Evolutionary conservation across 1,139 yeast genomes (phyloP), one percentile per base, ranked within the genome.

Genomic region (Lodderomyces margitis): DNA sequence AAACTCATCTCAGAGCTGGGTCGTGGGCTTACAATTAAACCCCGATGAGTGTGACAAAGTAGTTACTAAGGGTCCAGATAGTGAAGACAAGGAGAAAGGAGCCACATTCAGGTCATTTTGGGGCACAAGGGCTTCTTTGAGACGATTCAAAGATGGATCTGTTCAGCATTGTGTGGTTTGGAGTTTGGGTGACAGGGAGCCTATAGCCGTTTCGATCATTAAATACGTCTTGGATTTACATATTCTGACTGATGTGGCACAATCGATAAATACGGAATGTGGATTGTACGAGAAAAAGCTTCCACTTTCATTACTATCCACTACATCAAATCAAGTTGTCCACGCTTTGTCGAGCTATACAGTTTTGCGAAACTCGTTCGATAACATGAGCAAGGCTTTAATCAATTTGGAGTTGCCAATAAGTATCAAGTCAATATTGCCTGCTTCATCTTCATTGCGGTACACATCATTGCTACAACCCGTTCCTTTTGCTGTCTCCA

Each of bases 161-260:
- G 88, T 94, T 47, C 82, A 80, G 48, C 94, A 92, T 62, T 85
- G 96, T 61, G 95, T 92, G 41, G 83, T 88, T 25, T 92, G 98
- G 98, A 68, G 75, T 7, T 61, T 73, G 2, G 71, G 78, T n/a
- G 66, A 75, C 21, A 68, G 72, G 33, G 83, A 80, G 43, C 85
- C 94, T 2, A 72, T 88, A 16, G 80, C 81, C n/a, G 61, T 80
- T 11, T 70, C 83, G 19, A 86, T 91, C 43, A 66, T 84, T 21
- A 75, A 79, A 47, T 85, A 79, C 53, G 71, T 81, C 16, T 66
- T 88, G 36, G 75, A 75, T 45, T 65, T 76, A 40, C 96, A 89
- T 58, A 65, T 88, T 41, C 69, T 72, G 40, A 73, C 73, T 34
- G 75, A 68, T 23, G 58, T 69, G 11, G 61, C 79, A 2, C 58